A percentile compares a stretch with the other conserved stretches of the same genome.
Evolutionary conservation across 1,284 basidiomycete species (phyloP).

Genomic region (Malassezia restricta): DNA sequence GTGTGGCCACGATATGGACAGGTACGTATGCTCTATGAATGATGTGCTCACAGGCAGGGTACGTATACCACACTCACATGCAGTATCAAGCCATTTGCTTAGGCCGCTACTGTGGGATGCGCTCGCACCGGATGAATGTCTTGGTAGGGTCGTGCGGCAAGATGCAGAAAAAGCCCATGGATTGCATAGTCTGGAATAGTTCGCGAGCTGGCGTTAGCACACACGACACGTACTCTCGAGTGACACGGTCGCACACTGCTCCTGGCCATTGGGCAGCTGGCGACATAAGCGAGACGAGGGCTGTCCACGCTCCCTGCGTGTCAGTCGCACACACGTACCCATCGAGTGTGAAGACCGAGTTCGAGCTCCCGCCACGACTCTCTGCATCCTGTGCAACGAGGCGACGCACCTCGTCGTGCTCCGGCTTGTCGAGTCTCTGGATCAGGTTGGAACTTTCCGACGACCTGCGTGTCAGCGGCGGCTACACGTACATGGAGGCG

Average conservation of each 20-base stretch:
- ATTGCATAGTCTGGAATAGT: conserved; percentile 14
- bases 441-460: conserved; percentile 11
- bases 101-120: conserved; percentile 9
- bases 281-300: conserved; percentile 10
- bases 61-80: background rate
- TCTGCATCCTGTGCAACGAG: conserved; percentile 12
- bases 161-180: conserved; percentile 17
- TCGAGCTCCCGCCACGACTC: background rate
- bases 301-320: conserved; percentile 7
- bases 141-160: conserved; percentile 16
- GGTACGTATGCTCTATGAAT: conserved; percentile 16
- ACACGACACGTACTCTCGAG: background rate
- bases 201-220: conserved; percentile 5
- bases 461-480: conserved; percentile 6
- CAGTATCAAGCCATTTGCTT: conserved; percentile 17
- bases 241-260: conserved; percentile 11
- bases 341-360: conserved; percentile 7
- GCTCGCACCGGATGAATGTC: conserved; percentile 15
- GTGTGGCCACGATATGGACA: conserved; percentile 43
- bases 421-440: conserved; percentile 10
- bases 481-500: conserved; percentile 6
- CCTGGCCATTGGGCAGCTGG: conserved; percentile 11
- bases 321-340: conserved; percentile 9
- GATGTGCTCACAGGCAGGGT: background rate
- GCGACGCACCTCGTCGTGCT: conserved; percentile 13